These are phyloP conservation scores for Protomyces pachydermus DNA, from an alignment of 1,139 yeast species.

Conservation along the genomic window DNA sequence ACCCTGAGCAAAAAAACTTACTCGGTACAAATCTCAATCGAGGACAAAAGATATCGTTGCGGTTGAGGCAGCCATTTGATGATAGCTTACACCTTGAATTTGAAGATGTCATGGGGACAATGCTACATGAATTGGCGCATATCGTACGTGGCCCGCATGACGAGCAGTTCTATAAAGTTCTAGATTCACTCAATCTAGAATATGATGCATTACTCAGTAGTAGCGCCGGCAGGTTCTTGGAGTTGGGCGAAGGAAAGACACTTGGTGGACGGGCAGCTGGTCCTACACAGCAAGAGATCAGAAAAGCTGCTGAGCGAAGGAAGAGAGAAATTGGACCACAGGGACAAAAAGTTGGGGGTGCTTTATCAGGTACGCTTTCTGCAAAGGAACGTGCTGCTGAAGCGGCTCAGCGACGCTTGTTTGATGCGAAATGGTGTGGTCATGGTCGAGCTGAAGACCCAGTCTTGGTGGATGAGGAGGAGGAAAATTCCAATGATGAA, in stretches of 20 bases:
- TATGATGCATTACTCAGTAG: constrained; percentile 52
- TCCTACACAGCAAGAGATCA: constrained; percentile 33
- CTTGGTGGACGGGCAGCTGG: constrained; percentile 45
- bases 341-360: constrained; percentile 36
- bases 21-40: constrained; percentile 80
- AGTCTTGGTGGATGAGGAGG: constrained; percentile 16
- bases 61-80: constrained; percentile 56
- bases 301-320: constrained; percentile 19
- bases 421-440: constrained; percentile 57
- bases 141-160: constrained; percentile 78
- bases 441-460: constrained; percentile 21
- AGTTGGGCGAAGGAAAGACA: constrained; percentile 51
- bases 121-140: constrained; percentile 85
- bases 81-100: constrained; percentile 61
- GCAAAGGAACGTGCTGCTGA: constrained; percentile 46
- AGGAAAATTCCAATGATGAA: constrained; percentile 1
- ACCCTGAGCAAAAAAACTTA: constrained; percentile 61
- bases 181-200: constrained; percentile 58
- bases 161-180: constrained; percentile 56
- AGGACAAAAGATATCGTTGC: constrained; percentile 69
- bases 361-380: constrained; percentile 31
- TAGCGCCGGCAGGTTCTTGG: constrained; percentile 44
- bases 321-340: constrained; percentile 28
- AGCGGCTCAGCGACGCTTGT: constrained; percentile 63
- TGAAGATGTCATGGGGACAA: constrained; percentile 68